Conservation (phyloP, 495 filamentous ascomycete genomes). For the Haplographium delicatum region DNA sequence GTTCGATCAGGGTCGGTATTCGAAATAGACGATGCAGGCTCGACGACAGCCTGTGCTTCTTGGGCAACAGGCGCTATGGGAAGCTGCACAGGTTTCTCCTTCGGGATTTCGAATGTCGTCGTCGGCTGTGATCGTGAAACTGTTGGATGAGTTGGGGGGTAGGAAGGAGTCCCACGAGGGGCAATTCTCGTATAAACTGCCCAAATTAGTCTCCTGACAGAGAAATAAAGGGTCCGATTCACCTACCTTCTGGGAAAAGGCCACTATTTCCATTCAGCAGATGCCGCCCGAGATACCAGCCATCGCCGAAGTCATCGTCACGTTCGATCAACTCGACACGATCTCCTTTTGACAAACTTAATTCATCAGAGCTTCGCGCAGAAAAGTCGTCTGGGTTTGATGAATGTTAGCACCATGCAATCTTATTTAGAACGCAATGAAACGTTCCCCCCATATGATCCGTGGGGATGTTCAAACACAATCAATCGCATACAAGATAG, state of each 20-base stretch:
- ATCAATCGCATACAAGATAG: slow-evolving; percentile 1
- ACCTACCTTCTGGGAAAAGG: slow-evolving; percentile 83
- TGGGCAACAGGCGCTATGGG: neutral
- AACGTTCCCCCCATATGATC: slow-evolving; percentile 6
- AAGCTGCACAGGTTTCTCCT: slow-evolving; percentile 21
- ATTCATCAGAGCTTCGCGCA: slow-evolving; percentile 86
- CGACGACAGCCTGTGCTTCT: neutral
- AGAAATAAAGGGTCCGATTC: neutral
- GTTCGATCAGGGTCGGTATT: slow-evolving; percentile 30
- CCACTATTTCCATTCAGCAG: slow-evolving; percentile 67
- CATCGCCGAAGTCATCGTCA: slow-evolving; percentile 96
- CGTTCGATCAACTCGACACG: slow-evolving; percentile 88
- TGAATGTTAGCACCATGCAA: slow-evolving; percentile 7
- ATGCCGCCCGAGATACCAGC: slow-evolving; percentile 92
- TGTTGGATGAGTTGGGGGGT: slow-evolving; percentile 16
- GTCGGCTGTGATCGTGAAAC: slow-evolving; percentile 24
- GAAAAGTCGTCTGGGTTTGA: slow-evolving; percentile 69
- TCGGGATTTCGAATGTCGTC: slow-evolving; percentile 29
- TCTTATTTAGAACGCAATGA: slow-evolving; percentile 3
- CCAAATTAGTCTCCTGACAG: slow-evolving; percentile 7
- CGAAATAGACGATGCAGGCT: neutral
- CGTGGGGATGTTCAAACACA: slow-evolving; percentile 1
- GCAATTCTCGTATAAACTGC: slow-evolving; percentile 50
- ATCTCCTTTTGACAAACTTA: slow-evolving; percentile 81
- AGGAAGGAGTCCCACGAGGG: slow-evolving; percentile 34